Base-by-base conservation (phyloP, 345 rosid species). In the Brassica rapa region DNA sequence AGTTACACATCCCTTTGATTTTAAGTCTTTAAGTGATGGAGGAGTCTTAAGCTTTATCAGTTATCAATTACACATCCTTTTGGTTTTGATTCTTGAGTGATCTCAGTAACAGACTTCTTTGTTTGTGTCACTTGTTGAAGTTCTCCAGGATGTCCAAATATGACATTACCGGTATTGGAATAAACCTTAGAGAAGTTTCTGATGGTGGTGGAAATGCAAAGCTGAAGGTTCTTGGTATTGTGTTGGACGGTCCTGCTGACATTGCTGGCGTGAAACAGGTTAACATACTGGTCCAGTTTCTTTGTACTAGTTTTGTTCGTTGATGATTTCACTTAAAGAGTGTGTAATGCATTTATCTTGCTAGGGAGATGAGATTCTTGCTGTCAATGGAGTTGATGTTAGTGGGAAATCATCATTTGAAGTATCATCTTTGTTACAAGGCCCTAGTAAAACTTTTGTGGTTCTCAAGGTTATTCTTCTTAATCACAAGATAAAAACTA, bases 61-160 rank as follows among this genome's bases (percentile, higher is more conserved):
- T 35, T 35, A 35, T 25, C 29, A 25, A 25, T 25, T 25, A 25
- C 39, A 35, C 39, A 35, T 35, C 39, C 39, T 35, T 35, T 33
- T 33, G 41, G 41, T 7, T 1, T n/a, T 51, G 70, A 16, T 2
- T 29, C 53, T 27, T 64, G 9, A 12, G 55, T 24, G 57, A n/a
- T 74, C 24, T 63, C n/a, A 71, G 7, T 24, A 6, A 51, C 55
- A 62, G 33, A 30, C 33, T 30, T 35, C 9, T 35, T 16, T 70
- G 71, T 70, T 68, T 81, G 29, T 83, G 71, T 82, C 24, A 55
- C 55, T 70, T 70, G 79, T 77, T 78, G 77, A 89, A 94, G 98
- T 94, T 94, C 79, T 87, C 98, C 77, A 94, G 87, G 92, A 92
- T 94, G 97, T 97, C 91, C 8, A 88, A 95, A 83, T 94, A 92